phyloP scores from a whole-genome alignment of 1,139 yeast species.

The Lizanozyma gosingica region DNA sequence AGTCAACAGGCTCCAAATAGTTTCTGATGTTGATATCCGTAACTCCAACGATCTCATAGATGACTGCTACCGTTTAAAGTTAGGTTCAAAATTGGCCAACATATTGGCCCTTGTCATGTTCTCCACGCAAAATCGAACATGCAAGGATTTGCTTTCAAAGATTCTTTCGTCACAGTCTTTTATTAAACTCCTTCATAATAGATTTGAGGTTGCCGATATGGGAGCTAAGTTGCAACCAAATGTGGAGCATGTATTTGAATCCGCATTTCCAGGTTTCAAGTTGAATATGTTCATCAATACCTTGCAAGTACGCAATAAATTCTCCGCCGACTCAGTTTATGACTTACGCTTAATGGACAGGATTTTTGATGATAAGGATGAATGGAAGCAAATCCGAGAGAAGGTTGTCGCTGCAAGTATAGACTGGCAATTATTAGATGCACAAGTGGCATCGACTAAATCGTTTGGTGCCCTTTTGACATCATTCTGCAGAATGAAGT shows the following conservation, averaged over 20 bases:
- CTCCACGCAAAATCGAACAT: conserved; percentile 39
- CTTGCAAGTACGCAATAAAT: conserved; percentile 36
- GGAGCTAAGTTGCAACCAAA: conserved; percentile 38
- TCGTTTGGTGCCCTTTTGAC: conserved; percentile 75
- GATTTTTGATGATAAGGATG: conserved; percentile 35
- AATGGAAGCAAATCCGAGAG: conserved; percentile 46
- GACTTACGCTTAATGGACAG: conserved; percentile 58
- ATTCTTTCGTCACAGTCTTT: conserved; percentile 33
- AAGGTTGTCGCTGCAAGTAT: conserved; percentile 54
- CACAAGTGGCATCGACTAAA: conserved; percentile 63
- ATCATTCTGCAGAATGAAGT: conserved; percentile 42
- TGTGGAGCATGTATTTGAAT: conserved; percentile 35
- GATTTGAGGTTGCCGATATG: conserved; percentile 31
- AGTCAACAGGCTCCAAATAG: conserved; percentile 26
- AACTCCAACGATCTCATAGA: conserved; percentile 14
- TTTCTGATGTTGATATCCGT: conserved; percentile 6
- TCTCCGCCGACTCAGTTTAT: conserved; percentile 48
- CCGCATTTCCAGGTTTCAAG: conserved; percentile 37
- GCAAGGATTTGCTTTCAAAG: conserved; percentile 33
- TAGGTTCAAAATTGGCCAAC: conserved; percentile 62
- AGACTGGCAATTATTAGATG: conserved; percentile 53
- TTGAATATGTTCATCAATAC: conserved; percentile 45
- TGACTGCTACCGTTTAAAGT: conserved; percentile 45
- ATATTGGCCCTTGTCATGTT: conserved; percentile 66
- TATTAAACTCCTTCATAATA: conserved; percentile 19